phyloP scores from a whole-genome alignment of 2,329 filamentous ascomycete species.

The Claviceps africana region DNA sequence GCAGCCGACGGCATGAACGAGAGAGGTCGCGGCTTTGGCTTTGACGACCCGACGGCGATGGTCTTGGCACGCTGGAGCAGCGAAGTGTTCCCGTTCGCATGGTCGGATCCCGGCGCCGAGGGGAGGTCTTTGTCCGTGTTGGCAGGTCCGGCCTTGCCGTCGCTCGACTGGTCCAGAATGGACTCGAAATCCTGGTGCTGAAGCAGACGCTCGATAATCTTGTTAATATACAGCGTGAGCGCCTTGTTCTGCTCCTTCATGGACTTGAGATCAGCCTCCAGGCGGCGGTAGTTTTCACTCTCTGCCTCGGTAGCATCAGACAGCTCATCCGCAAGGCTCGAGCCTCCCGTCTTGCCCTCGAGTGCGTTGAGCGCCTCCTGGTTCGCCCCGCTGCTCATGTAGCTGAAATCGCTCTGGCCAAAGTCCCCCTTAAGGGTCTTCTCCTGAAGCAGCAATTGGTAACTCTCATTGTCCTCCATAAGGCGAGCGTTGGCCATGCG shows the following conservation, averaged over 20 bases:
- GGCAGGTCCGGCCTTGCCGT: slow-evolving; percentile 22
- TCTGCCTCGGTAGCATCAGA: slow-evolving; percentile 52
- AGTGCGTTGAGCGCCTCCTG: slow-evolving; percentile 51
- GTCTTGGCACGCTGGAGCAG: slow-evolving; percentile 49
- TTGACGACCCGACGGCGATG: slow-evolving; percentile 35
- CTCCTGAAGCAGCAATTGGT: slow-evolving; percentile 85
- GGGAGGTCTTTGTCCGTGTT: slow-evolving; percentile 76
- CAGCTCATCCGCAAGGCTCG: slow-evolving; percentile 78
- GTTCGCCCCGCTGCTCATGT: slow-evolving; percentile 43
- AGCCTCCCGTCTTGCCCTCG: slow-evolving; percentile 36
- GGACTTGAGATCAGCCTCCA: slow-evolving; percentile 66
- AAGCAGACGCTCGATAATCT: slow-evolving; percentile 89
- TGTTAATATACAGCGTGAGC: slow-evolving; percentile 94
- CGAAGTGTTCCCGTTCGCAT: slow-evolving; percentile 25
- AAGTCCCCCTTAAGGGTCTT: slow-evolving; percentile 94
- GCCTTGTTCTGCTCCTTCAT: slow-evolving; percentile 94
- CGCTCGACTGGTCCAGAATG: slow-evolving; percentile 70
- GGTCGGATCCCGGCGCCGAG: slow-evolving; percentile 38
- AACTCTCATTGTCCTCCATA: slow-evolving; percentile 98
- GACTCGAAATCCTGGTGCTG: slow-evolving; percentile 92
- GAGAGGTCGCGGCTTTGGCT: slow-evolving; percentile 39
- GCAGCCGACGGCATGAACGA: slow-evolving; percentile 36
- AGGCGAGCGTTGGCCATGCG: slow-evolving; percentile 91
- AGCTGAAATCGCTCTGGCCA: slow-evolving; percentile 66
- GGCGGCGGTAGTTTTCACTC: slow-evolving; percentile 45